phyloP scores from a whole-genome alignment of 2,329 filamentous ascomycete genomes.

The Bipolaris oryzae region DNA sequence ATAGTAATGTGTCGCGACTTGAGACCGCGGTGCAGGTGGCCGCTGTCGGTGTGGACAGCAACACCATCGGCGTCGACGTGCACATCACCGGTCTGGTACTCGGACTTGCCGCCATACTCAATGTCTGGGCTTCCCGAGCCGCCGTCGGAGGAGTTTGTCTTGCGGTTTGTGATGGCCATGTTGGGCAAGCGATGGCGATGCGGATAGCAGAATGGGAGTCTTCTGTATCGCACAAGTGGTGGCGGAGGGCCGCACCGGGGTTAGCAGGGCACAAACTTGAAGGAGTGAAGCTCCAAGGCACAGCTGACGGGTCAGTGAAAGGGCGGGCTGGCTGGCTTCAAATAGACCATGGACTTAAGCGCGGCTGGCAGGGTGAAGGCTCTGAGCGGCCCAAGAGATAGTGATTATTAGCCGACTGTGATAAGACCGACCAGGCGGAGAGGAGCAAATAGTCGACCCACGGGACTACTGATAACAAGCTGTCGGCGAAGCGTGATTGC shows the following conservation, averaged over 20 bases:
- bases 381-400: conserved; percentile 17
- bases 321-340: conserved; percentile 15
- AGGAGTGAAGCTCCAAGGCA: conserved; percentile 5
- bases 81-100: conserved; percentile 17
- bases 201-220: conserved; percentile 3
- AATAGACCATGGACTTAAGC: conserved; percentile 17
- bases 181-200: background rate
- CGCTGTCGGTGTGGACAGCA: conserved; percentile 34
- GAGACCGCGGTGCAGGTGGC: conserved; percentile 58
- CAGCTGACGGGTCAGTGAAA: background rate
- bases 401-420: conserved; percentile 25
- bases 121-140: conserved; percentile 29
- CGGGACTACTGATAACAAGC: conserved; percentile 25
- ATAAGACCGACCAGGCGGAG: conserved; percentile 25
- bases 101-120: conserved; percentile 25
- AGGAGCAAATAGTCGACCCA: conserved; percentile 12
- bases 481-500: conserved; percentile 21
- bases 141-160: conserved; percentile 36
- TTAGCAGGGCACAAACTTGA: conserved; percentile 12
- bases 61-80: conserved; percentile 32
- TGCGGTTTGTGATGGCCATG: conserved; percentile 41
- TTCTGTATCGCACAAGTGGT: conserved; percentile 9
- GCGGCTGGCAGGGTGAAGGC: conserved; percentile 24
- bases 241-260: conserved; percentile 9
- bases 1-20: conserved; percentile 63